phyloP scores from a whole-genome alignment of 192 early-diverging fungal genomes.

The Allomyces macrogynus region DNA sequence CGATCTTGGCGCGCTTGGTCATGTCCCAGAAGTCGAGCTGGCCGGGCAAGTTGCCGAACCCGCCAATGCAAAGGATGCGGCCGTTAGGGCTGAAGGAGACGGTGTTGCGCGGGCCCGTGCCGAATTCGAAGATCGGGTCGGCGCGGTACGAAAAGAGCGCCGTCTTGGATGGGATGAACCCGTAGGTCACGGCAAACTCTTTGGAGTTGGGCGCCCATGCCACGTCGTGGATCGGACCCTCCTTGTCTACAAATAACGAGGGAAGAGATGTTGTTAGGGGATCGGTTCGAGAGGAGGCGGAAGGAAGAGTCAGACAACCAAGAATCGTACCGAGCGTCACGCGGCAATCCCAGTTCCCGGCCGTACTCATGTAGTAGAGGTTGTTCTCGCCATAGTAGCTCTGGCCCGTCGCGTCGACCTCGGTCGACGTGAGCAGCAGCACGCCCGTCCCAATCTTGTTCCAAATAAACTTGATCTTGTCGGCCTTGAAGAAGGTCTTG shows the following conservation, averaged over 20 bases:
- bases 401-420: slow-evolving; percentile 83
- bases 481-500: slow-evolving; percentile 92
- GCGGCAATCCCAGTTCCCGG: slow-evolving; percentile 81
- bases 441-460: slow-evolving; percentile 70
- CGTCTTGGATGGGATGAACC: slow-evolving; percentile 80
- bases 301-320: not conserved
- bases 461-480: slow-evolving; percentile 84
- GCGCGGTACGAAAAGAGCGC: slow-evolving; percentile 85
- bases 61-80: slow-evolving; percentile 67
- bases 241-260: slow-evolving; percentile 29
- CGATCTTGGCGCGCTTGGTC: slow-evolving; percentile 59
- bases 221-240: slow-evolving; percentile 91
- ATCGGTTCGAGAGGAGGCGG: not conserved
- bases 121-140: slow-evolving; percentile 63
- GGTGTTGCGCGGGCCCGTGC: slow-evolving; percentile 66
- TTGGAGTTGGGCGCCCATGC: slow-evolving; percentile 87
- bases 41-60: slow-evolving; percentile 91
- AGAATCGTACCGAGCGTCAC: slow-evolving; percentile 36
- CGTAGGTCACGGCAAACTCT: slow-evolving; percentile 92
- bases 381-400: slow-evolving; percentile 96
- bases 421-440: slow-evolving; percentile 79
- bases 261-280: slow-evolving; percentile 4
- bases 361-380: slow-evolving; percentile 72
- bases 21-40: slow-evolving; percentile 89
- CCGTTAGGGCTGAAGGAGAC: slow-evolving; percentile 81